Base-by-base conservation (phyloP, 768 basidiomycete genomes). In the Rhodosporidiobolus sp. region DNA sequence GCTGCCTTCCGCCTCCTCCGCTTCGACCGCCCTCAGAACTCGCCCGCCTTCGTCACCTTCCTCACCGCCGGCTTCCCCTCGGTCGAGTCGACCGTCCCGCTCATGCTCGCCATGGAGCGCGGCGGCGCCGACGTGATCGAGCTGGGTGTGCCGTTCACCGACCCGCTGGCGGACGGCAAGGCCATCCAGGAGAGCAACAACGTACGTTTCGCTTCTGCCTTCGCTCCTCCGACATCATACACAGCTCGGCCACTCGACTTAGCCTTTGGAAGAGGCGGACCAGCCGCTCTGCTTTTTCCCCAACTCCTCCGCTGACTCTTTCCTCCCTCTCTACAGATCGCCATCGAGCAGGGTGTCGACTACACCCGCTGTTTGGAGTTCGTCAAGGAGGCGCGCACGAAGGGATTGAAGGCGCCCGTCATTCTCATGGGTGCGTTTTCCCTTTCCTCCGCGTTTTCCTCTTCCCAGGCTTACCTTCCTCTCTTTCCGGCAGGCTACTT, bases 101-200 rank as follows among this genome's bases (percentile, higher is more conserved):
- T 93, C 69, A 81, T 97, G 84, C 86, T 98, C 48, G 90, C 91
- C 34, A 91, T 99, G 88, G 90, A 98, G 81, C 86, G 86, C 56
- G 95, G 95, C 64, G 95, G 95, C 11, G 87, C 92, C 56, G 94
- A 97, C 80, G 87, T 97, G 70, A 94, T 98, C 72, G 95, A 99
- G 81, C 86, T 99, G 26, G 95, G 95, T 26, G 86, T 97, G 38
- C 93, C 94, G 0, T 97, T 95, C 84, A 94, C 91, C 65, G 95
- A 97, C 83, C 95, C 94, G 28, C 91, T 93, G 76, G 94, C 93
- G 4, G 95, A 99, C 82, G 95, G 95, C 0, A 91, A 91, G 34
- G 88, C 87, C 6, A 96, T 99, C 72, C 95, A 99, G 79, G 89
- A 89, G 72, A 86, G 91, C 20, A 98, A 97, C 81, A 91, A 90